phyloP scores from a whole-genome alignment of 345 rosid species.

The Aurinia saxatilis region DNA sequence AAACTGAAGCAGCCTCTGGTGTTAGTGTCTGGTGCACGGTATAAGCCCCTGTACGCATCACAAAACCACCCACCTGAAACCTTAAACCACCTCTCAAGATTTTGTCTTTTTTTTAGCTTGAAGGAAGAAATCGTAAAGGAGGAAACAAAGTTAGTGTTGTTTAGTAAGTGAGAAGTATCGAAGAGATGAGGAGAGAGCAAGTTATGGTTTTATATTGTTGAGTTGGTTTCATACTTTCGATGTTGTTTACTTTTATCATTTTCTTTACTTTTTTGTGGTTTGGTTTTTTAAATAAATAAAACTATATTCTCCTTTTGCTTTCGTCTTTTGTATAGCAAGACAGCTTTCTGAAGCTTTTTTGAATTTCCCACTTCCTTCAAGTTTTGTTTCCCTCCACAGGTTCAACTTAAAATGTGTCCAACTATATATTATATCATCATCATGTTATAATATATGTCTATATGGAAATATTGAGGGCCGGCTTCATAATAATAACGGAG shows the following conservation, averaged over 20 bases:
- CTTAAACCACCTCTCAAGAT: background rate
- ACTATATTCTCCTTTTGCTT: conserved; percentile 30
- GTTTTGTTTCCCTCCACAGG: conserved; percentile 36
- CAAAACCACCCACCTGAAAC: conserved; percentile 50
- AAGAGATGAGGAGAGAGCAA: conserved; percentile 16
- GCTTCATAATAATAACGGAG: conserved; percentile 21
- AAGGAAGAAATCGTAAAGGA: conserved; percentile 2
- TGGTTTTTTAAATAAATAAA: background rate
- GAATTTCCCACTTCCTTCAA: conserved; percentile 37
- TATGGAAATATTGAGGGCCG: conserved; percentile 19
- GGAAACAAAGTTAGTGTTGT: conserved; percentile 5
- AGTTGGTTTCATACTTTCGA: conserved; percentile 29
- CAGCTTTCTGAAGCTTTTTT: conserved; percentile 39
- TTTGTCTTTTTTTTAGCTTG: background rate
- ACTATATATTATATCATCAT: conserved; percentile 10
- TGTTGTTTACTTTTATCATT: background rate
- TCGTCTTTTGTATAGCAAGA: conserved; percentile 29
- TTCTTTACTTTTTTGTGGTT: background rate
- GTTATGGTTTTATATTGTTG: conserved; percentile 30
- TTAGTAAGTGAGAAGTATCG: conserved; percentile 18
- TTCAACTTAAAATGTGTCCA: conserved; percentile 19
- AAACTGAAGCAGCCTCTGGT: conserved; percentile 89
- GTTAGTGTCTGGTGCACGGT: conserved; percentile 97
- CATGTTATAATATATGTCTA: background rate
- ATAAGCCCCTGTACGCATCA: conserved; percentile 92